Evolutionary conservation across 306 rosid species (phyloP), one percentile per base, ranked within the genome.

Genomic region (Myrica gale): DNA sequence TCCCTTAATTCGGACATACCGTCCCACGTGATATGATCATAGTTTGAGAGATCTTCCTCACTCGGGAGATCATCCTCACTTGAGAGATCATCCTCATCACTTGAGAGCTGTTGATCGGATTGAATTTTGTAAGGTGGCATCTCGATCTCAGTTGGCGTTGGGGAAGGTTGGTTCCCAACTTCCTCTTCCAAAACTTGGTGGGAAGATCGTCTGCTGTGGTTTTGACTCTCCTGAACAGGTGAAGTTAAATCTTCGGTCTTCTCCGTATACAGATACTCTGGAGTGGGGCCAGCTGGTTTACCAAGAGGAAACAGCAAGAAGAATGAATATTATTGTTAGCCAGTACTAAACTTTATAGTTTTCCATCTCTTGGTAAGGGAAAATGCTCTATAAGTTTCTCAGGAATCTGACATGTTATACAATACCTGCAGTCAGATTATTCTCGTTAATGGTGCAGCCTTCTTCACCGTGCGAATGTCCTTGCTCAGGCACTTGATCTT

Each of bases 401-500:
- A 32, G 37, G 37, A 32, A 32, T 32, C 37, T 32, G 37, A 32
- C 41, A 58, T 3, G 7, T 62, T 75, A 15, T 53, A 43, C 55
- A 69, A 55, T 55, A 76, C 80, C 80, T 68, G 52, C 41, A 10
- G 39, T 41, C 50, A 39, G 9, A 17, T 60, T 60, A 3, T 8
- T 5, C 48, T 11, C 37, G 37, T 32, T 2, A 32, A 32, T 55
- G 66, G 41, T 32, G 2, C 61, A 68, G 44, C 68, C 15, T 17
- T 58, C 12, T 52, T 76, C 74, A 21, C 46, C 11, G 9, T 5
- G 60, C 10, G 45, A n/a, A 56, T 8, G 5, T 2, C 16, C 45
- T 43, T 20, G 23, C 62, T 48, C 4, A 48, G 13, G 52, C 46
- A 51, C 73, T 5, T 9, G 12, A 46, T 51, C 68, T 19, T 32